These are phyloP conservation scores for Saturnispora saitoi DNA, from an alignment of 805 yeast genomes.

Conservation along the genomic window DNA sequence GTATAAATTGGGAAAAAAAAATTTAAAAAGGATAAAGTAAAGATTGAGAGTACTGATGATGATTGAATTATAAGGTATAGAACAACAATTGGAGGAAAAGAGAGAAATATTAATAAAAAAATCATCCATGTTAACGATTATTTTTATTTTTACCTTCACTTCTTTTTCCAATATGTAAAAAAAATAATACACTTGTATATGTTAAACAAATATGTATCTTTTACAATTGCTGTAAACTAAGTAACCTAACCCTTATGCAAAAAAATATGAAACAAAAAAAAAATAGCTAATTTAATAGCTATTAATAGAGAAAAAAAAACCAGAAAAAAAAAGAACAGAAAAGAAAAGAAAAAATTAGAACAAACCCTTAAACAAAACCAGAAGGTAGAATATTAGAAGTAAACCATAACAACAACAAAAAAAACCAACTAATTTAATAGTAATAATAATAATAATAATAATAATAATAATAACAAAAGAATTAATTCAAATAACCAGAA, in stretches of 20 bases:
- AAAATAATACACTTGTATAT: not conserved
- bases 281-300: too few relatives aligned
- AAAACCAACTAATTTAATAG: not conserved
- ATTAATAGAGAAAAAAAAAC: too few relatives aligned
- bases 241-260: not conserved
- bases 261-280: not conserved
- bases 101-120: too few relatives aligned
- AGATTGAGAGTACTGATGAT: not conserved
- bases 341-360: not conserved
- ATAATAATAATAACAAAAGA: not conserved
- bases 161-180: too few relatives aligned
- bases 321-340: not conserved
- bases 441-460: too few relatives aligned
- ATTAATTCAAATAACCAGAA: slow-evolving; percentile 2
- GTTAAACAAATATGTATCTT: not conserved
- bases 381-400: not conserved
- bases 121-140: too few relatives aligned
- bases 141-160: too few relatives aligned
- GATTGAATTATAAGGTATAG: not conserved
- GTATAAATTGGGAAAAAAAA: not conserved
- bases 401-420: not conserved
- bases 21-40: not conserved
- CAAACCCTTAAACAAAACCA: not conserved
- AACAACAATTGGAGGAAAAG: not conserved
- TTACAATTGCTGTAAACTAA: too few relatives aligned